Percentiles rank a stretch among this genome's conserved stretches.
Conservation (phyloP, 176 grass and related monocot species). For the Coix lacrymajobi region DNA sequence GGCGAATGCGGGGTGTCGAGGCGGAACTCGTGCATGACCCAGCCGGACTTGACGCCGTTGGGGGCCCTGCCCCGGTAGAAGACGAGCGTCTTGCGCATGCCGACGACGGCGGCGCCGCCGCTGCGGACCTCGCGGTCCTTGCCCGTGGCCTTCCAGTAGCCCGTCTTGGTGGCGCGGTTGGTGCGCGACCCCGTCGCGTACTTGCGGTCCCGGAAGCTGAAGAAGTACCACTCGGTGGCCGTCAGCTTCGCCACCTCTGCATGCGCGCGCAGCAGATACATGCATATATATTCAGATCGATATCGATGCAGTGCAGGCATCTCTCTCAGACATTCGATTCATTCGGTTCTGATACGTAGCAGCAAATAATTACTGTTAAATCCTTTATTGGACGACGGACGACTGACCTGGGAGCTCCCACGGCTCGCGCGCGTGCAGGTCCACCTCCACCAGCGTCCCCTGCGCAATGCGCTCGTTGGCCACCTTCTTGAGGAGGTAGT, state of each 20-base stretch:
- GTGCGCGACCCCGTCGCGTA: conserved; percentile 63
- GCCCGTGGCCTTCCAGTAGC: conserved; percentile 74
- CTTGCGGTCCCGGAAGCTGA: conserved; percentile 74
- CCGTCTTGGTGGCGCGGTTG: conserved; percentile 62
- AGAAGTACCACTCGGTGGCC: conserved; percentile 77
- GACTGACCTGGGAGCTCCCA: conserved; percentile 77
- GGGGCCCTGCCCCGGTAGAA: conserved; percentile 74
- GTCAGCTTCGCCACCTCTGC: conserved; percentile 68
- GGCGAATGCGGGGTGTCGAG: conserved; percentile 48
- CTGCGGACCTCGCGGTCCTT: conserved; percentile 52
- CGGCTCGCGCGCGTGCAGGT: conserved; percentile 66
- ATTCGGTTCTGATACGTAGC: too few relatives aligned
- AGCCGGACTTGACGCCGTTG: conserved; percentile 53
- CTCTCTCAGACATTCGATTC: too few relatives aligned
- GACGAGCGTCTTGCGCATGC: conserved; percentile 82
- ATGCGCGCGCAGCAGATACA: not conserved
- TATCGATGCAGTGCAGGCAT: too few relatives aligned
- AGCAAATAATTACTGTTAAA: too few relatives aligned
- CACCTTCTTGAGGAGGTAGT: conserved; percentile 80
- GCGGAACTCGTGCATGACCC: conserved; percentile 83
- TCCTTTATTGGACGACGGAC: too few relatives aligned
- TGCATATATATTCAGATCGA: too few relatives aligned
- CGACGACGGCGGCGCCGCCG: conserved; percentile 16
- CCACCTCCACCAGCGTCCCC: conserved; percentile 71
- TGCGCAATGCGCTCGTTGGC: conserved; percentile 38